Conservation (phyloP, 495 filamentous ascomycete species). For the Daldinia concentrica region DNA sequence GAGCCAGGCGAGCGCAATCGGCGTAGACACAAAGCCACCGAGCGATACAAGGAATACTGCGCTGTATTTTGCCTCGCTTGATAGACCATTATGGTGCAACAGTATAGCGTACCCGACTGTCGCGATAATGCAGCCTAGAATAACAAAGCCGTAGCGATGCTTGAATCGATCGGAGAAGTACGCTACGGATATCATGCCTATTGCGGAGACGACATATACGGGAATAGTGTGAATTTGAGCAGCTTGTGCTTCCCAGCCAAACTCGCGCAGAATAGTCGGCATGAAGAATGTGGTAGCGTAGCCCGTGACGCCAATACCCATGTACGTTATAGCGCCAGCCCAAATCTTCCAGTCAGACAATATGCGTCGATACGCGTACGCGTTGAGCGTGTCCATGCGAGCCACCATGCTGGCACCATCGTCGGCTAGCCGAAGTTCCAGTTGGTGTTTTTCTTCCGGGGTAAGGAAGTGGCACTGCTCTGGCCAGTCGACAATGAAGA, state of each 20-base stretch:
- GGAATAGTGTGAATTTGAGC: conserved; percentile 67
- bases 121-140: conserved; percentile 59
- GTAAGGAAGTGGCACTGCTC: conserved; percentile 60
- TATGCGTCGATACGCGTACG: conserved; percentile 55
- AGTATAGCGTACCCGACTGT: conserved; percentile 62
- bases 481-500: conserved; percentile 67
- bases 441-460: conserved; percentile 54
- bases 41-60: conserved; percentile 65
- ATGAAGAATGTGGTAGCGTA: conserved; percentile 64
- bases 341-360: conserved; percentile 67
- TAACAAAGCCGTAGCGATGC: conserved; percentile 57
- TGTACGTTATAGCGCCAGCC: conserved; percentile 59
- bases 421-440: conserved; percentile 53
- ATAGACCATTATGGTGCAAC: conserved; percentile 47
- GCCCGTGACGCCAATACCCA: conserved; percentile 61
- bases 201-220: conserved; percentile 62
- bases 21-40: conserved; percentile 60
- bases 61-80: conserved; percentile 58
- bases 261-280: conserved; percentile 64
- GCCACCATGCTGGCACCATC: conserved; percentile 52
- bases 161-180: conserved; percentile 51
- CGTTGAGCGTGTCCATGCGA: conserved; percentile 61
- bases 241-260: conserved; percentile 61
- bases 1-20: conserved; percentile 66
- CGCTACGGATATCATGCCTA: conserved; percentile 57